Percentiles rank a stretch among this genome's conserved stretches.
Conservation (phyloP, 2,329 filamentous ascomycete species). For the Microdochium paspali region DNA sequence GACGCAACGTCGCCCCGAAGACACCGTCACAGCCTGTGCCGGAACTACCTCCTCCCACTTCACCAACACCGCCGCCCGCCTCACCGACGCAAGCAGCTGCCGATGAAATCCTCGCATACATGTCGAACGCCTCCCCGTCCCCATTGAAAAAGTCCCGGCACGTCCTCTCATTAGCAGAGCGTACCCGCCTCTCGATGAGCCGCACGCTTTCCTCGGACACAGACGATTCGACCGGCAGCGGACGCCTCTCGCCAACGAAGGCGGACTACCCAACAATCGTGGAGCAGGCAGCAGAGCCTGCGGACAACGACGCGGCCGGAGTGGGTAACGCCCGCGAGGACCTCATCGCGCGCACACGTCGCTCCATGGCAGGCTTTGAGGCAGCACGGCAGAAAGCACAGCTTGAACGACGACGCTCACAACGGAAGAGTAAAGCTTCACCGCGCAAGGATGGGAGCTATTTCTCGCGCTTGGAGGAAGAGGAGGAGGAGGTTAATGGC, state of each 20-base stretch:
- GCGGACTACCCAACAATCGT: conserved; percentile 14
- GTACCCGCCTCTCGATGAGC: conserved; percentile 75
- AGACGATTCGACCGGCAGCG: conserved; percentile 19
- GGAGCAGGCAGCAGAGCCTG: conserved; percentile 5
- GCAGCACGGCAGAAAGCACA: conserved; percentile 52
- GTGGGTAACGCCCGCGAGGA: conserved; percentile 31
- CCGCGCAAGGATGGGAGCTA: conserved; percentile 28
- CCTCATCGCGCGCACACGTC: conserved; percentile 46
- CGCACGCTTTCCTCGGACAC: conserved; percentile 25
- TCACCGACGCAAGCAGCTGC: conserved; percentile 42
- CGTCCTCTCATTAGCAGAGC: conserved; percentile 60
- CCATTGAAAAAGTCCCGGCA: conserved; percentile 46
- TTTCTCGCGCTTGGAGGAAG: conserved; percentile 40
- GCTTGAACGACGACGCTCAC: conserved; percentile 42
- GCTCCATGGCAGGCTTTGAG: conserved; percentile 54
- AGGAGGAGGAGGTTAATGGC: conserved; percentile 19
- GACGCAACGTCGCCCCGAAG: neutral
- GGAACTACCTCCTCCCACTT: conserved; percentile 3
- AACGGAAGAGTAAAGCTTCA: conserved; percentile 31
- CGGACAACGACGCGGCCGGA: conserved; percentile 16
- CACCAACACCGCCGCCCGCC: conserved; percentile 11
- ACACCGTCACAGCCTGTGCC: conserved; percentile 1
- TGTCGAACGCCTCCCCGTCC: conserved; percentile 46
- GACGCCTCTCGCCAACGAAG: conserved; percentile 5
- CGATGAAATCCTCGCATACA: conserved; percentile 45